These are phyloP conservation scores for Lentinula sp. DNA, from an alignment of 768 basidiomycete species.

Conservation along the genomic window DNA sequence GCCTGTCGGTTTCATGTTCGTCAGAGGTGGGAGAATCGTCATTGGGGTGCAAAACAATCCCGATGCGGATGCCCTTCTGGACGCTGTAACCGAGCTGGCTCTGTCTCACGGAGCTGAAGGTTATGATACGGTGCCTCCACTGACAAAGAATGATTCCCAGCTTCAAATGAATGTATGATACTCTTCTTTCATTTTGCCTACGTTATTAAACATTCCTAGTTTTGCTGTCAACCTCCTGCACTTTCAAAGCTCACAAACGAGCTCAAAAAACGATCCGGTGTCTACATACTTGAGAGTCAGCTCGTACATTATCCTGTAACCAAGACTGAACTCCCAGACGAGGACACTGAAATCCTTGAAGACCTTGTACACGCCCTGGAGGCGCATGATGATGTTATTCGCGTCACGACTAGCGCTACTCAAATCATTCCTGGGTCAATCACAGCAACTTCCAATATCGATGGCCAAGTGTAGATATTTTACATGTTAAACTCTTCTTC, in stretches of 20 bases:
- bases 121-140: slow-evolving; percentile 37
- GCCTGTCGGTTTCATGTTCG: slow-evolving; percentile 63
- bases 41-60: slow-evolving; percentile 30
- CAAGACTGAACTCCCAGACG: slow-evolving; percentile 27
- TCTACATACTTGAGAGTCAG: slow-evolving; percentile 39
- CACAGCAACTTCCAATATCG: neutral
- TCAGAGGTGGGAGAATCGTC: slow-evolving; percentile 45
- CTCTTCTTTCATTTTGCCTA: slow-evolving; percentile 7
- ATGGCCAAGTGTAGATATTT: neutral
- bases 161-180: slow-evolving; percentile 25
- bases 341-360: slow-evolving; percentile 32
- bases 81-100: slow-evolving; percentile 32
- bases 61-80: slow-evolving; percentile 20
- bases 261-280: slow-evolving; percentile 19
- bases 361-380: slow-evolving; percentile 47
- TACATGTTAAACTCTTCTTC: neutral
- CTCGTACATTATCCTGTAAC: slow-evolving; percentile 51
- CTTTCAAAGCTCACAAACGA: slow-evolving; percentile 32
- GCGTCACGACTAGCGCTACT: slow-evolving; percentile 49
- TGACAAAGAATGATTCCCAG: slow-evolving; percentile 20
- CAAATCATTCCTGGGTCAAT: neutral
- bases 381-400: slow-evolving; percentile 50
- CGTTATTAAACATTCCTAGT: slow-evolving; percentile 20
- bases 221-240: slow-evolving; percentile 36
- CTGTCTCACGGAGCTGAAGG: slow-evolving; percentile 38